A percentile compares a stretch with the other conserved stretches of the same genome.
Evolutionary conservation across 305 asterid species (phyloP).

Genomic region (Solanum hybrid): DNA sequence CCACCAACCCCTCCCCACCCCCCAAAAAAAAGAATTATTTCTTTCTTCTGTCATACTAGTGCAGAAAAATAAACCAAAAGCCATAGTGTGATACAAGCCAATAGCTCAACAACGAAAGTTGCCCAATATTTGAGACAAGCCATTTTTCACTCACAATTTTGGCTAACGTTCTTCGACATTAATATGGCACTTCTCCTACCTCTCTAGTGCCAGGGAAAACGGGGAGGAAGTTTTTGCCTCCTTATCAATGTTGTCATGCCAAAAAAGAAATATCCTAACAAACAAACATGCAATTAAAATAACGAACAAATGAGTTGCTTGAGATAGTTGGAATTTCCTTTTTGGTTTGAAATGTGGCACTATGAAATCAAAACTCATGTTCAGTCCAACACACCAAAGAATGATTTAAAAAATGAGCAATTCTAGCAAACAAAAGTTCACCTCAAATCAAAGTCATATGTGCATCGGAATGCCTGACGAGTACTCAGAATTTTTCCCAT

Average conservation of each 20-base stretch:
- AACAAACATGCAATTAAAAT: not conserved
- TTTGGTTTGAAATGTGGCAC: not conserved
- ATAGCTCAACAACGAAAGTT: not conserved
- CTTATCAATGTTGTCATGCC: not conserved
- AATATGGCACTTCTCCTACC: not conserved
- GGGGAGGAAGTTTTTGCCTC: not conserved
- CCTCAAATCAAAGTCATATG: constrained; percentile 71
- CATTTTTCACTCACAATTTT: not conserved
- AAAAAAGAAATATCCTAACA: not conserved
- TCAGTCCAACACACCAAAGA: not conserved
- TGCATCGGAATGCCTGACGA: constrained; percentile 78
- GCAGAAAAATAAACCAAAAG: not conserved
- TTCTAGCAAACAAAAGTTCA: constrained; percentile 20
- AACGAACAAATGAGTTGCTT: not conserved
- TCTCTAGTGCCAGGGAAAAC: not conserved
- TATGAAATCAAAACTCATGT: not conserved
- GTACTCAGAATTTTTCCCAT: constrained; percentile 74
- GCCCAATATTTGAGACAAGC: not conserved
- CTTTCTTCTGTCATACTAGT: not conserved
- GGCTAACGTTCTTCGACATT: not conserved
- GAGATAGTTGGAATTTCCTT: not conserved
- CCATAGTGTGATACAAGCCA: not conserved
- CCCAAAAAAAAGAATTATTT: not conserved
- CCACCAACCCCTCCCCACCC: not conserved
- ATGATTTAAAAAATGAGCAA: not conserved